Evolutionary conservation across 495 filamentous ascomycete genomes (phyloP).

Genomic region (Tirmania nivea): DNA sequence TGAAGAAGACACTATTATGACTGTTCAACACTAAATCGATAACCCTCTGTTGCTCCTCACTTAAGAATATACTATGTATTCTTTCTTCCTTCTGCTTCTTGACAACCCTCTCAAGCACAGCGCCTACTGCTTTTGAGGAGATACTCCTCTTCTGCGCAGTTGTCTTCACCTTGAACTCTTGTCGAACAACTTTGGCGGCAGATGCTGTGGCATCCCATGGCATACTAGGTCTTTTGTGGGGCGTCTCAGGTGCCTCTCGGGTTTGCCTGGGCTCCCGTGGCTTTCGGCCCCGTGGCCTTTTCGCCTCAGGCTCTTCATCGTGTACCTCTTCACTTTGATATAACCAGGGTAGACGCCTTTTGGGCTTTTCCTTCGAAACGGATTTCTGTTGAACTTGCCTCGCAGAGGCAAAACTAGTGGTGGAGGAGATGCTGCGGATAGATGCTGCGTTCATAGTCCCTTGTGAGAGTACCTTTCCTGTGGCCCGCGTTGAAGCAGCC

Average conservation of each 20-base stretch:
- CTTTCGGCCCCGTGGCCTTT: slow-evolving; percentile 22
- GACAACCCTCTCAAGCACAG: slow-evolving; percentile 5
- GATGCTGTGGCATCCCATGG: slow-evolving; percentile 69
- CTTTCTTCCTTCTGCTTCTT: slow-evolving; percentile 24
- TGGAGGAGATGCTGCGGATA: slow-evolving; percentile 20
- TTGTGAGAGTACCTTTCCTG: neutral
- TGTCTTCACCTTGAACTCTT: slow-evolving; percentile 32
- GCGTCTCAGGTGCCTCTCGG: slow-evolving; percentile 5
- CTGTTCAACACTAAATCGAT: slow-evolving; percentile 53
- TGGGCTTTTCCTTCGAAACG: neutral
- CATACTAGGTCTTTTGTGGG: slow-evolving; percentile 21
- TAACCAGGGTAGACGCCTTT: slow-evolving; percentile 23
- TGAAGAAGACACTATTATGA: slow-evolving; percentile 86
- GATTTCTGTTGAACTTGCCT: neutral
- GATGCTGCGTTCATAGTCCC: slow-evolving; percentile 28
- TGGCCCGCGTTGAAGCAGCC: neutral
- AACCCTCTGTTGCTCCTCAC: slow-evolving; percentile 69
- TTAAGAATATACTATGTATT: slow-evolving; percentile 31
- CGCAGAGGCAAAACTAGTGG: no score
- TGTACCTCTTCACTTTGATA: slow-evolving; percentile 18
- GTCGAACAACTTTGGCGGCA: slow-evolving; percentile 57
- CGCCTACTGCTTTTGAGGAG: slow-evolving; percentile 1
- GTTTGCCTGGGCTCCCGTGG: slow-evolving; percentile 13
- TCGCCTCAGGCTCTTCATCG: slow-evolving; percentile 9
- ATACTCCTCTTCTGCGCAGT: slow-evolving; percentile 29